Base-by-base conservation (phyloP, 2,329 filamentous ascomycete species). In the Penicillium brevicompactum region DNA sequence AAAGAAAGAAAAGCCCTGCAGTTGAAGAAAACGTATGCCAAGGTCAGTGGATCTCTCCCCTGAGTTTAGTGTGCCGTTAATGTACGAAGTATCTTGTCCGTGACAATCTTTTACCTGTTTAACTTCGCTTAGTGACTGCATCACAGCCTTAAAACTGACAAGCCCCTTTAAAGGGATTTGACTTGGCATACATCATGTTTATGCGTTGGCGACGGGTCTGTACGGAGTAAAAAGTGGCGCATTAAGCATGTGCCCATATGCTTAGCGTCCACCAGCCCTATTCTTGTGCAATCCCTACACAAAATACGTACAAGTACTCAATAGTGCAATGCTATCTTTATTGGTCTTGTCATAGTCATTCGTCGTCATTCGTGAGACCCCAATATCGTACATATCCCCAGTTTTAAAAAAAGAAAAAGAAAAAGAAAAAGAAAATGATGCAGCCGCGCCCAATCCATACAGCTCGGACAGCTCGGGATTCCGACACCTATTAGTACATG, bases 41-140 rank as follows among this genome's bases (percentile, higher is more conserved):
- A 54, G 46, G 42, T n/a, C 5, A 27, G 52, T 54, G 51, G 47
- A 55, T 32, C 18, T 22, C 44, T 34, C 42, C 52, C 52, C 52
- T 55, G 52, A 55, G 50, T 46, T 10, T 37, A n/a, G 44, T 46
- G 31, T 30, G 24, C 30, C 32, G 30, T 22, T 18, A 37, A 37
- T 27, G 24, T 27, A 27, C 8, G 5, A 6, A n/a, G 11, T 37
- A 18, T 14, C 5, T 21, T 40, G n/a, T 45, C n/a, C 30, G 30
- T 14, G 40, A 51, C 24, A 46, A 54, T 55, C 42, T 42, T 42
- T 41, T 51, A 30, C 52, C 47, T 45, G 21, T 51, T 55, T 21
- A 11, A 37, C 34, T 37, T 37, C 34, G 34, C 34, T 37, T 37
- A 16, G 34, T 27, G 24, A 27, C 34, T 37, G 34, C 31, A 34